Conservation (phyloP, 805 yeast species). For the Brettanomyces naardenensis region DNA sequence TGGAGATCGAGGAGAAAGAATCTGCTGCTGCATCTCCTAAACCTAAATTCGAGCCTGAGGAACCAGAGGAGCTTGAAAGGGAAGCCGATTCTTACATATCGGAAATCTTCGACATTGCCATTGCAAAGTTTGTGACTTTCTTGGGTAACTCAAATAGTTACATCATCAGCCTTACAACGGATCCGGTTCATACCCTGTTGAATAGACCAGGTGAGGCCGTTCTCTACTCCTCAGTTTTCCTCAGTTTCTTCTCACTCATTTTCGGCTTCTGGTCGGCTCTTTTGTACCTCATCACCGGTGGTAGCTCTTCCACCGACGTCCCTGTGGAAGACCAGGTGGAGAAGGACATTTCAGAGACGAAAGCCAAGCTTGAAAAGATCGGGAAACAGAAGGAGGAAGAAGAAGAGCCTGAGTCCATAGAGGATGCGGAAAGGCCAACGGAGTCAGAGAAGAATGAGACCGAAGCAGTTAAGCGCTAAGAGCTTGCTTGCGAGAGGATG, state of each 20-base stretch:
- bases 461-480: conserved; percentile 12
- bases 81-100: conserved; percentile 12
- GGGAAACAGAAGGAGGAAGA: background rate
- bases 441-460: conserved; percentile 22
- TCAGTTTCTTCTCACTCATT: conserved; percentile 31
- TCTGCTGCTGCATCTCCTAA: conserved; percentile 34
- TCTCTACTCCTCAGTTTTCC: conserved; percentile 35
- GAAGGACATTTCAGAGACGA: too few species aligned
- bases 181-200: conserved; percentile 38
- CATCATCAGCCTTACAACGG: conserved; percentile 30
- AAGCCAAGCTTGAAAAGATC: background rate
- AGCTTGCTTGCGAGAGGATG: too few species aligned
- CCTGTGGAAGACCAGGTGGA: conserved; percentile 4
- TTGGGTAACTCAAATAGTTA: conserved; percentile 14
- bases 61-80: conserved; percentile 19
- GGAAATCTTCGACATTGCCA: conserved; percentile 9
- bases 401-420: conserved; percentile 11
- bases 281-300: conserved; percentile 3
- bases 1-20: conserved; percentile 38
- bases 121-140: conserved; percentile 17
- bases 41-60: conserved; percentile 31
- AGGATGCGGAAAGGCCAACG: conserved; percentile 11
- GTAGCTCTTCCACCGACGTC: background rate
- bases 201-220: conserved; percentile 44
- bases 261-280: conserved; percentile 35